Base-by-base conservation (phyloP, 2,329 filamentous ascomycete genomes). In the Dothistroma septosporum region DNA sequence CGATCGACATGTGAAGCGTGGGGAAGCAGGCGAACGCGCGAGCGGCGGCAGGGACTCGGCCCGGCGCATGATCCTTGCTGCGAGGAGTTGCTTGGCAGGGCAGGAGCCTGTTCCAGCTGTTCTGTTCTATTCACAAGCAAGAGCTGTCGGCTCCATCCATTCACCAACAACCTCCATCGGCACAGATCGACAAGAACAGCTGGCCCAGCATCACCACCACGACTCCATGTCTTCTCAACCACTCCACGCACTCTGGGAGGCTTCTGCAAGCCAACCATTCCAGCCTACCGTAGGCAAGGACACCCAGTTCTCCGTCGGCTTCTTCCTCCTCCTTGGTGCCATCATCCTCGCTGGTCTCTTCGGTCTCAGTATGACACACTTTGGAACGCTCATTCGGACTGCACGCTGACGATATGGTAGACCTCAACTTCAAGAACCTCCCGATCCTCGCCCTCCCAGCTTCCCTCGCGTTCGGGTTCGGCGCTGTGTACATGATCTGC, bases 401-500 rank as follows among this genome's bases (percentile, higher is more conserved):
- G 14, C 10, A 70, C 71, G 66, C 71, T 63, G 41, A 61, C 48
- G 57, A 33, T n/a, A 5, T 21, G 56, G 50, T 71, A 97, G 92
- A 96, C 78, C 90, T 91, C 60, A 92, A 91, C 53, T 76, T 95
- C 65, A 74, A 86, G 75, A 95, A 86, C 77, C 80, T 97, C 58
- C 84, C 88, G 31, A 74, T 91, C 31, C 82, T 96, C 70, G 93
- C 91, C 62, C 75, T 96, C 64, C 93, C 94, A 47, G 92, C 94
- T 64, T 95, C 93, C 62, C 75, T 95, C 70, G 89, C 92, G 64
- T 85, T 97, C 79, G 93, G 93, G 55, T 90, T 96, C 76, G 94
- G 94, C 70, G 88, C 93, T 55, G 92, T 99, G 50, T 97, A 94
- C 79, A 96, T 97, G 89, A 97, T 99, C 79, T 99, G 94, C 79